phyloP scores from a whole-genome alignment of 495 filamentous ascomycete species.

The Penicillium steckii region DNA sequence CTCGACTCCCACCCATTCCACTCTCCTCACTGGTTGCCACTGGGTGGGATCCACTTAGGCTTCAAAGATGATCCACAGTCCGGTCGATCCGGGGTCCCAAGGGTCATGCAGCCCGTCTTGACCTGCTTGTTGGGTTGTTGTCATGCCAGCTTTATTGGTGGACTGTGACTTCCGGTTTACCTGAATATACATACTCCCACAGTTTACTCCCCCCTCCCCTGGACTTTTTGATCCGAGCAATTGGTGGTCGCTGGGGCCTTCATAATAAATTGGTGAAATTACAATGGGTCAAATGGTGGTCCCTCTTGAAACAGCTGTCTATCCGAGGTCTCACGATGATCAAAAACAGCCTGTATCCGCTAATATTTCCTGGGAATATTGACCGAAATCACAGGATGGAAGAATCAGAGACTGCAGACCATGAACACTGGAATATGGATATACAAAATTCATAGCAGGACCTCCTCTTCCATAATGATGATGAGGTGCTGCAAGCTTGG shows the following conservation, averaged over 20 bases:
- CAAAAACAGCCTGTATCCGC: not conserved
- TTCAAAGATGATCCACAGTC: slow-evolving; percentile 20
- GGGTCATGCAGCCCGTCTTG: not conserved
- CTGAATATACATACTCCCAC: not conserved
- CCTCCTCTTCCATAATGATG: slow-evolving; percentile 9
- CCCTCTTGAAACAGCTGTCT: slow-evolving; percentile 8
- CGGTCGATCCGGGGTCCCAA: slow-evolving; percentile 31
- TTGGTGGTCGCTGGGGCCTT: not conserved
- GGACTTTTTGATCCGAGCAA: too few relatives aligned
- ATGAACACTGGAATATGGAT: not conserved
- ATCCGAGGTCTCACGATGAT: not conserved
- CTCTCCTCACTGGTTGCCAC: slow-evolving; percentile 18
- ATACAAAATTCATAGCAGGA: not conserved
- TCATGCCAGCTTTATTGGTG: slow-evolving; percentile 13
- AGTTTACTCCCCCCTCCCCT: too few relatives aligned
- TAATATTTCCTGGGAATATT: not conserved
- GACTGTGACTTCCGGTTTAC: slow-evolving; percentile 18
- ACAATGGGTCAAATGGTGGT: not conserved
- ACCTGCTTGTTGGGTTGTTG: not conserved
- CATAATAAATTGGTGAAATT: not conserved
- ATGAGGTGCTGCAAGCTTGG: not conserved
- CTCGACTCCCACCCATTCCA: not conserved
- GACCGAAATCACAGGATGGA: not conserved
- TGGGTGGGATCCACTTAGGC: slow-evolving; percentile 6
- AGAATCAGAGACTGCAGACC: not conserved